Percentiles rank a stretch among this genome's conserved stretches.
Evolutionary conservation across 2,329 filamentous ascomycete genomes (phyloP).

Genomic region (Epichloe amarillans): DNA sequence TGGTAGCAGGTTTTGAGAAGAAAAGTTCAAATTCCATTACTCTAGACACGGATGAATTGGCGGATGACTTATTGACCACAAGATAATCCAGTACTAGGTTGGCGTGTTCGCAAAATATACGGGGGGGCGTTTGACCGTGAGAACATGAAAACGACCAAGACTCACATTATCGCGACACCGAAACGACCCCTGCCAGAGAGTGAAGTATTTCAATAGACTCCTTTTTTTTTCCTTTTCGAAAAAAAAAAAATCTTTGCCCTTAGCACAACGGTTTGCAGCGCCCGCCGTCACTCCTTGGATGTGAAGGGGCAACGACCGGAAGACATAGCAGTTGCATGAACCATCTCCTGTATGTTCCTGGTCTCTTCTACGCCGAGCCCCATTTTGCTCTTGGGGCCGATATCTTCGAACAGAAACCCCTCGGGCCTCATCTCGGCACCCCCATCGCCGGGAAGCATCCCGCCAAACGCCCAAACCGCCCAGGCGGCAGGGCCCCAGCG

Average conservation of each 20-base stretch:
- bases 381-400: slow-evolving; percentile 46
- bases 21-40: no score
- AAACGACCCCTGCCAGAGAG: no score
- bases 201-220: no score
- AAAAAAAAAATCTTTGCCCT: background rate
- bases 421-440: slow-evolving; percentile 25
- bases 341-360: background rate
- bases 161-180: no score
- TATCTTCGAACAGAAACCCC: slow-evolving; percentile 42
- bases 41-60: no score
- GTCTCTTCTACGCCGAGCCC: slow-evolving; percentile 33
- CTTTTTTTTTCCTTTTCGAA: background rate
- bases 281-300: background rate
- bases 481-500: slow-evolving; percentile 47
- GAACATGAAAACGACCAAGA: no score
- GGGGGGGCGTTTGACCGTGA: no score
- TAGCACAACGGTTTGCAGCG: background rate
- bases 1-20: no score
- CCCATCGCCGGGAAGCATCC: slow-evolving; percentile 31
- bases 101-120: no score
- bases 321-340: background rate
- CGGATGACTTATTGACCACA: no score
- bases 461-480: slow-evolving; percentile 30
- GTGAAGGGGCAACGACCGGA: background rate
- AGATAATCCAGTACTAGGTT: no score